These are phyloP conservation scores for Neoascochyta sp. DNA, from an alignment of 2,329 filamentous ascomycete species.

Conservation along the genomic window DNA sequence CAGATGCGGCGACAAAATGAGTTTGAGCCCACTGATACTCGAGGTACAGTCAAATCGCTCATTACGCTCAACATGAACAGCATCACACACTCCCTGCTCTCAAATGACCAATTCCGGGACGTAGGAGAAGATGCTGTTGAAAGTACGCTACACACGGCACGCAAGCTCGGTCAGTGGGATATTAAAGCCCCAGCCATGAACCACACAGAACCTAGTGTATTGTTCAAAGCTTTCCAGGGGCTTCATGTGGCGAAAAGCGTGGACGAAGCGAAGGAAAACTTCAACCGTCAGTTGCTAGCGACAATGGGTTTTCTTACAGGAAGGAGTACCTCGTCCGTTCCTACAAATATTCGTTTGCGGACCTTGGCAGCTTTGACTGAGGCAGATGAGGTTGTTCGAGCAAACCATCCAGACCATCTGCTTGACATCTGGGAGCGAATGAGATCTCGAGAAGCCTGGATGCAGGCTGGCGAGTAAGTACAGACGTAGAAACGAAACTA, in stretches of 20 bases:
- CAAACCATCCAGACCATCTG: constrained; percentile 58
- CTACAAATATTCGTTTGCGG: constrained; percentile 25
- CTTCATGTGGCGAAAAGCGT: constrained; percentile 64
- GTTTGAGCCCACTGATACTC: constrained; percentile 56
- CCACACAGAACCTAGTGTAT: constrained; percentile 61
- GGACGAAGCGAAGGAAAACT: constrained; percentile 50
- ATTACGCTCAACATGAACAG: constrained; percentile 80
- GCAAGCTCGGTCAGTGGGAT: constrained; percentile 88
- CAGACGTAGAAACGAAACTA: no score
- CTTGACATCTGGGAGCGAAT: constrained; percentile 61
- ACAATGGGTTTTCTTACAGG: constrained; percentile 41
- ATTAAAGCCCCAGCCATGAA: constrained; percentile 66
- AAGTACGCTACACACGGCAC: constrained; percentile 73
- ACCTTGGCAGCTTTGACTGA: constrained; percentile 71
- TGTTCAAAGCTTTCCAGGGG: constrained; percentile 79
- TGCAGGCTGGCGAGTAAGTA: constrained; percentile 73
- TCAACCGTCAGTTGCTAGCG: constrained; percentile 59
- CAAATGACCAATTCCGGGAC: constrained; percentile 60
- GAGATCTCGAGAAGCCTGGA: constrained; percentile 67
- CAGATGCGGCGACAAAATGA: constrained; percentile 63
- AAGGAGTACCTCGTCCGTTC: constrained; percentile 21
- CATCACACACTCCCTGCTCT: constrained; percentile 74
- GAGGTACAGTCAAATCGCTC: constrained; percentile 71
- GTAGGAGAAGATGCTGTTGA: constrained; percentile 60
- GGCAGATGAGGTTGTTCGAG: constrained; percentile 70